Evolutionary conservation across 2,329 filamentous ascomycete genomes (phyloP).

Genomic region (Colletotrichum higginsianum): DNA sequence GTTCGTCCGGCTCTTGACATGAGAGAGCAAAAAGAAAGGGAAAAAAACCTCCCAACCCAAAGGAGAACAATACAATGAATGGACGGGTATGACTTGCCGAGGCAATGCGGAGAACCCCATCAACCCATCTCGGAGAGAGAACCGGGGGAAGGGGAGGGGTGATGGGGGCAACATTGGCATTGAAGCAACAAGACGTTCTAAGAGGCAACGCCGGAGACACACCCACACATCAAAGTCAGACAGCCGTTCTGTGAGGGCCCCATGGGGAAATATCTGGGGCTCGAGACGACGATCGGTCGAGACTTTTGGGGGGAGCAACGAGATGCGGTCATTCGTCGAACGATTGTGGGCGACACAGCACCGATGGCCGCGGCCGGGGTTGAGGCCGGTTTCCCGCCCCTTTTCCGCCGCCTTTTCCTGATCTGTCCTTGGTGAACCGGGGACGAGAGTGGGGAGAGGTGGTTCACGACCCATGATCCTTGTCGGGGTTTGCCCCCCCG

Average conservation of each 20-base stretch:
- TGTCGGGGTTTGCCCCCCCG: no score
- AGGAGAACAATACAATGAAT: conserved; percentile 23
- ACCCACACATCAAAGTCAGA: not conserved
- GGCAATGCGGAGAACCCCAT: conserved; percentile 36
- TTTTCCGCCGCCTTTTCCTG: conserved; percentile 37
- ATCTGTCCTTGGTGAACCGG: conserved; percentile 17
- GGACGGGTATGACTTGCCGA: conserved; percentile 31
- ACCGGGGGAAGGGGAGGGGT: no score
- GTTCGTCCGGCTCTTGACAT: not conserved
- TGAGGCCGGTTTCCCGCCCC: conserved; percentile 8
- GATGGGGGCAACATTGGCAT: conserved; percentile 15
- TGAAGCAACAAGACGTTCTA: conserved; percentile 22
- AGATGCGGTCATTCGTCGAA: conserved; percentile 34
- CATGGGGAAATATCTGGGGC: conserved; percentile 35
- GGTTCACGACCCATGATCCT: not conserved
- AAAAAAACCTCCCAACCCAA: not conserved
- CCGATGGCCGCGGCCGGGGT: conserved; percentile 10
- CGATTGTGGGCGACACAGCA: conserved; percentile 20
- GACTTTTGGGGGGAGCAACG: conserved; percentile 36
- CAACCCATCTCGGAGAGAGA: not conserved
- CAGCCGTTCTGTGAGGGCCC: conserved; percentile 18
- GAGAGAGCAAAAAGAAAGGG: not conserved
- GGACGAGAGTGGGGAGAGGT: not conserved
- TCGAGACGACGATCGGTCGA: conserved; percentile 35
- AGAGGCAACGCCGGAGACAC: conserved; percentile 21